phyloP scores from a whole-genome alignment of 306 rosid genomes.

The Mimosa pudica region DNA sequence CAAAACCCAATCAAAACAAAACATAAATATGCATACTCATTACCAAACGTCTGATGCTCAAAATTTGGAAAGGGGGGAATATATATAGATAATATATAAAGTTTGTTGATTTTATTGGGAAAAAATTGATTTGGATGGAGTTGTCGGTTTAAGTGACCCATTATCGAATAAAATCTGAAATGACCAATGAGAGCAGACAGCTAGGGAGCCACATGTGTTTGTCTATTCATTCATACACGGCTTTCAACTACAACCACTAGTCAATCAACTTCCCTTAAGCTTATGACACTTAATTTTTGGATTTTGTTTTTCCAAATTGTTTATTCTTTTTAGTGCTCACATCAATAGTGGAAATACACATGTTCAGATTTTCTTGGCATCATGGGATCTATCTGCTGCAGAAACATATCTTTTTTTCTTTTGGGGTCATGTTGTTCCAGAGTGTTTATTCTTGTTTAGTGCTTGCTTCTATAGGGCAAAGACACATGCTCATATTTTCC shows the following conservation, averaged over 20 bases:
- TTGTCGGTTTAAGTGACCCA: constrained; percentile 8
- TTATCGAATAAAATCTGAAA: constrained; percentile 18
- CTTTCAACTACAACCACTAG: not conserved
- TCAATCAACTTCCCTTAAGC: not conserved
- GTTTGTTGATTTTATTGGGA: too few species aligned
- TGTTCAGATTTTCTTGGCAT: not conserved
- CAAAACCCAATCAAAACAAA: not conserved
- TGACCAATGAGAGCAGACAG: constrained; percentile 9
- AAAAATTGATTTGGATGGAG: not conserved
- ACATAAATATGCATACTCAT: not conserved
- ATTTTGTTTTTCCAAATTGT: not conserved
- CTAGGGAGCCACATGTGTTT: not conserved
- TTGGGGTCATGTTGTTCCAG: not conserved
- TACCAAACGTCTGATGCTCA: not conserved
- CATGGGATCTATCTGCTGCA: not conserved
- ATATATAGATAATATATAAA: not conserved
- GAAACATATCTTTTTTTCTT: not conserved
- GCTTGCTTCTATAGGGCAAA: not conserved
- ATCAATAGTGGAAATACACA: not conserved
- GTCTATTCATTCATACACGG: not conserved
- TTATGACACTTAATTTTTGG: not conserved
- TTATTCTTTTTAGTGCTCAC: not conserved
- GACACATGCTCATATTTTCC: not conserved
- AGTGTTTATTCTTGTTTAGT: not conserved
- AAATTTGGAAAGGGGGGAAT: not conserved